Evolutionary conservation across 2,329 filamentous ascomycete genomes (phyloP), one percentile per base, ranked within the genome.

Genomic region (Hymenoscyphus scutula): DNA sequence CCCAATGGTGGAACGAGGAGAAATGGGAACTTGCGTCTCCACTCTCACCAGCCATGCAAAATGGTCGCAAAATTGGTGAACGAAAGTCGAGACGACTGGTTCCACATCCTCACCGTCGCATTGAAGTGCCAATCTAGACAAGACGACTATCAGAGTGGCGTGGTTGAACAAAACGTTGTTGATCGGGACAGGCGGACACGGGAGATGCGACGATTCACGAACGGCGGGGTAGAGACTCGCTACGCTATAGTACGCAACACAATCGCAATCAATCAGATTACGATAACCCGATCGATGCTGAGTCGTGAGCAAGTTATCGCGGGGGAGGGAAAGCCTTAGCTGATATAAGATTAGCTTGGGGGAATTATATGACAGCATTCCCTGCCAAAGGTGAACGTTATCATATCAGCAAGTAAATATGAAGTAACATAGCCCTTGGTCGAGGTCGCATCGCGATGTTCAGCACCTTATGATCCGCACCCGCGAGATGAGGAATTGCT

Each of bases 401-500:
- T 48, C 41, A 48, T 48, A 48, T 25, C n/a, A 23, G n/a, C 41
- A n/a, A n/a, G n/a, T n/a, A n/a, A n/a, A n/a, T n/a, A n/a, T n/a
- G n/a, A 48, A 48, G 41, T 48, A 48, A 48, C 41, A 48, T 48
- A 11, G 41, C 41, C 41, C 53, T 30, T 54, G 58, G 19, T 30
- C 37, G 53, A 54, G 27, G 58, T 62, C 37, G 38, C 59, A 60
- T 48, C 41, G 45, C 41, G 51, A 62, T 60, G 61, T 63, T 53
- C 48, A 58, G 58, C 45, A 60, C 38, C 37, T 41, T n/a, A 56
- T 41, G 62, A 62, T 66, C 63, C 61, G 63, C 61, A 53, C 45
- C 53, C 58, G 54, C 65, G 60, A 53, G 58, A 67, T 67, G 63
- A 67, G 53, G 23, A 60, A 63, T 62, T 51, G 48, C 66, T 63